Conservation (phyloP, 2,329 filamentous ascomycete species). For the Ophiostoma piceae region DNA sequence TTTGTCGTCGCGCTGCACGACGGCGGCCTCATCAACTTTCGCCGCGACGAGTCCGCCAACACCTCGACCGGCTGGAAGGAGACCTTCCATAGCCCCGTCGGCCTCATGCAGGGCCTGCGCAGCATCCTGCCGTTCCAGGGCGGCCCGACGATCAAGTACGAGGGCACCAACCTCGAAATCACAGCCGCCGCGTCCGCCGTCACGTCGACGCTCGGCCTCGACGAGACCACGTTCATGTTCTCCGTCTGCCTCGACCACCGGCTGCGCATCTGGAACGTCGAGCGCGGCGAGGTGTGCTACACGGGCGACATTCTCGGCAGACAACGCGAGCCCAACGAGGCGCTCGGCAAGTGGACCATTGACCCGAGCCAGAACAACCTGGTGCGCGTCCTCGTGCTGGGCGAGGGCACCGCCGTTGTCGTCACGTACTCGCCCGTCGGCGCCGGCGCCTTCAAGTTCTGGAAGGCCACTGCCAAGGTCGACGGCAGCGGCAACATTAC, state of each 20-base stretch:
- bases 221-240: constrained; percentile 54
- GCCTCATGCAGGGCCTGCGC: constrained; percentile 63
- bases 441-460: constrained; percentile 90
- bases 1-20: constrained; percentile 77
- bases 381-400: constrained; percentile 62
- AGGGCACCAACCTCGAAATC: constrained; percentile 60
- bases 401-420: constrained; percentile 51
- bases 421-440: constrained; percentile 86
- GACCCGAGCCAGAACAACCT: constrained; percentile 74
- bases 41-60: constrained; percentile 46
- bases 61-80: constrained; percentile 54
- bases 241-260: constrained; percentile 86
- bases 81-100: constrained; percentile 66
- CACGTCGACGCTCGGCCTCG: constrained; percentile 47
- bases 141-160: constrained; percentile 58
- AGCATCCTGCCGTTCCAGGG: constrained; percentile 63
- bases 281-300: constrained; percentile 70
- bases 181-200: constrained; percentile 61
- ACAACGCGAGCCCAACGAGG: constrained; percentile 59
- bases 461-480: constrained; percentile 64
- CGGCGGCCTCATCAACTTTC: constrained; percentile 67
- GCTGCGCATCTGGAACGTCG: constrained; percentile 81
- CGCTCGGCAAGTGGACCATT: constrained; percentile 65
- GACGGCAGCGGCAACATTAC: constrained; percentile 42
- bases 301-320: constrained; percentile 73